Evolutionary conservation across 306 rosid species (phyloP).

Genomic region (Amphicarpaea edgeworthii): DNA sequence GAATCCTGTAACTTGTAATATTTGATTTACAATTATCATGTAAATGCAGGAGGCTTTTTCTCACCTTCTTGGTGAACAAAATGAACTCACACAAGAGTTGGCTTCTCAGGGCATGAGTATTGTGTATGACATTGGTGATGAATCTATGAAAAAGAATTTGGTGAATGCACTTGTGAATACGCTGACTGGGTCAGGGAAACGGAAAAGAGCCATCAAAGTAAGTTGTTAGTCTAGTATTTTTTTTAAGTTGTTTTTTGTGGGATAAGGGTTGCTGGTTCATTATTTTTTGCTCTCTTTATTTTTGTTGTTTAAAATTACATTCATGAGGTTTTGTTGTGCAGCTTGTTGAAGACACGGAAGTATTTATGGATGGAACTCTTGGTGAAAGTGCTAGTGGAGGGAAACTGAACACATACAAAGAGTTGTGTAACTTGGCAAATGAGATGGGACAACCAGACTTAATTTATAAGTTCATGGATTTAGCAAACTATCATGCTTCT

Average conservation of each 20-base stretch:
- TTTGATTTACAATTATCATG: constrained; percentile 41
- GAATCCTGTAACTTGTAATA: constrained; percentile 27
- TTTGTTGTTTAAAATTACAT: neutral
- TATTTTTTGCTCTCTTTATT: constrained; percentile 33
- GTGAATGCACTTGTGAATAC: constrained; percentile 89
- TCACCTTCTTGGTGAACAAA: constrained; percentile 89
- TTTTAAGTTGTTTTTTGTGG: neutral
- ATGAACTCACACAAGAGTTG: constrained; percentile 95
- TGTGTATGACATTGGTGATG: constrained; percentile 95
- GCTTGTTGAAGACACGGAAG: constrained; percentile 96
- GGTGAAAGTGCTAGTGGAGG: constrained; percentile 86
- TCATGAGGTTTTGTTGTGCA: constrained; percentile 48
- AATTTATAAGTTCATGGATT: constrained; percentile 96
- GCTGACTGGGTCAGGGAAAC: constrained; percentile 89
- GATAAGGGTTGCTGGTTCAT: neutral
- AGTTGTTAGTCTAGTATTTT: constrained; percentile 45
- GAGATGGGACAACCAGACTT: constrained; percentile 99
- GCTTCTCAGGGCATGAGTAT: constrained; percentile 99
- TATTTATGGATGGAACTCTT: constrained; percentile 90
- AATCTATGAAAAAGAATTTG: constrained; percentile 81
- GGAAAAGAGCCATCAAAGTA: constrained; percentile 95
- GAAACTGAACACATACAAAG: constrained; percentile 92
- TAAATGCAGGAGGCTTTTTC: constrained; percentile 95
- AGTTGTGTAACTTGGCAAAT: constrained; percentile 92
- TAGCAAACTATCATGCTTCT: constrained; percentile 95